phyloP scores from a whole-genome alignment of 2,329 filamentous ascomycete species.

The Fusarium fujikuroi region DNA sequence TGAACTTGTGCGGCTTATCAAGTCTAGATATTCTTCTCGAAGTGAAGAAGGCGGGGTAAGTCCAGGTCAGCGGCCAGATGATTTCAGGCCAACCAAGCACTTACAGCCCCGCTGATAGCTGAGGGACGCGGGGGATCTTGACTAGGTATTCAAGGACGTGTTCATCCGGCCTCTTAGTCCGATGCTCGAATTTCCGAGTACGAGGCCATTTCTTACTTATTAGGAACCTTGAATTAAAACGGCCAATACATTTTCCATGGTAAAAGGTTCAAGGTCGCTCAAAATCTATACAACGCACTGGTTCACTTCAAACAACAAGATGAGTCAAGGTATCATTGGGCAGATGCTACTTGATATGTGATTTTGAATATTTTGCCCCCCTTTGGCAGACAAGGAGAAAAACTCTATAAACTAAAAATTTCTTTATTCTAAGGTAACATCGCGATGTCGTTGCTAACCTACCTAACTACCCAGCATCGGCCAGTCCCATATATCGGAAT shows the following conservation, averaged over 20 bases:
- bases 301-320: neutral
- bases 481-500: too few species aligned
- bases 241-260: neutral
- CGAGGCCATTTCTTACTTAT: neutral
- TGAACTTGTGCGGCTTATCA: accelerated
- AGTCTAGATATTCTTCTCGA: neutral
- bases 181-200: neutral
- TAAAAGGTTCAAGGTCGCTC: neutral
- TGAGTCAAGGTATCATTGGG: neutral
- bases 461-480: too few species aligned
- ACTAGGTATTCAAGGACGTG: neutral
- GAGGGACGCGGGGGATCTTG: too few species aligned
- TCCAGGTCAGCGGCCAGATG: neutral
- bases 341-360: neutral
- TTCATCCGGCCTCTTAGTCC: neutral
- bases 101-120: too few species aligned
- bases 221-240: neutral
- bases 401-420: neutral
- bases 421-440: too few species aligned
- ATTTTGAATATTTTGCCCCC: too few species aligned
- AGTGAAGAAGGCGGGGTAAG: neutral
- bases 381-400: neutral
- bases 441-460: too few species aligned
- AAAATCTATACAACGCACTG: neutral
- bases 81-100: too few species aligned